Percentiles rank a stretch among this genome's conserved stretches.
phyloP scores from a whole-genome alignment of 805 yeast species.

The Blastobotrys chiropterorum region DNA sequence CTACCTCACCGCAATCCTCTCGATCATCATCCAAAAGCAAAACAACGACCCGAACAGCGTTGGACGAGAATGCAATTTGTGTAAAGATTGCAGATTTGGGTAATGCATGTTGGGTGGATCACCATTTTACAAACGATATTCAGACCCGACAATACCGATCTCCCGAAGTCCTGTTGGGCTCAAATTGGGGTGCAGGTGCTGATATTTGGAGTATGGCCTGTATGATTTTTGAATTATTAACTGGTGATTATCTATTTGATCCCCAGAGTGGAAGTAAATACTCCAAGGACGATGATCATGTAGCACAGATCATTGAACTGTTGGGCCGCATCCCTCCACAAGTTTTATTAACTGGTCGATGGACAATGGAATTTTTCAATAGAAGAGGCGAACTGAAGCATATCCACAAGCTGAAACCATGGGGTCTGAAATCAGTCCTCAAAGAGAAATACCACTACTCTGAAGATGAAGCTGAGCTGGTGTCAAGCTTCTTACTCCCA shows the following conservation, averaged over 20 bases:
- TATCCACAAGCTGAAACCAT: slow-evolving; percentile 76
- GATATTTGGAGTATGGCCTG: slow-evolving; percentile 98
- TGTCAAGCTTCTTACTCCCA: slow-evolving; percentile 73
- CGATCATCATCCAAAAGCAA: slow-evolving; percentile 12
- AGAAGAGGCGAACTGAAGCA: slow-evolving; percentile 63
- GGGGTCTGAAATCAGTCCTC: slow-evolving; percentile 81
- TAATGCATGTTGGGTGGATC: slow-evolving; percentile 76
- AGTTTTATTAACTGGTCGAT: slow-evolving; percentile 52
- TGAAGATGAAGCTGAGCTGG: slow-evolving; percentile 59
- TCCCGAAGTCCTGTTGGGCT: slow-evolving; percentile 78
- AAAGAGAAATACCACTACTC: slow-evolving; percentile 77
- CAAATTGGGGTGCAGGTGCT: slow-evolving; percentile 90
- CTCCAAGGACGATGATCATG: slow-evolving; percentile 88
- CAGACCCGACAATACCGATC: slow-evolving; percentile 91
- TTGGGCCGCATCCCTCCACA: slow-evolving; percentile 62
- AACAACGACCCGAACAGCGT: slow-evolving; percentile 5
- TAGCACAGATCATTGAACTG: slow-evolving; percentile 89
- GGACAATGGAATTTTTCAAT: slow-evolving; percentile 59
- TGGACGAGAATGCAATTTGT: slow-evolving; percentile 47
- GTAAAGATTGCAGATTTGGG: slow-evolving; percentile 93
- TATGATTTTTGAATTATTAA: slow-evolving; percentile 78
- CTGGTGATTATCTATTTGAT: slow-evolving; percentile 93
- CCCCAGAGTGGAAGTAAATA: slow-evolving; percentile 59
- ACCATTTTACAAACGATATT: slow-evolving; percentile 81
- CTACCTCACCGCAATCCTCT: slow-evolving; percentile 8